Base-by-base conservation (phyloP, 2,329 filamentous ascomycete species). In the Clonostachys sp. region DNA sequence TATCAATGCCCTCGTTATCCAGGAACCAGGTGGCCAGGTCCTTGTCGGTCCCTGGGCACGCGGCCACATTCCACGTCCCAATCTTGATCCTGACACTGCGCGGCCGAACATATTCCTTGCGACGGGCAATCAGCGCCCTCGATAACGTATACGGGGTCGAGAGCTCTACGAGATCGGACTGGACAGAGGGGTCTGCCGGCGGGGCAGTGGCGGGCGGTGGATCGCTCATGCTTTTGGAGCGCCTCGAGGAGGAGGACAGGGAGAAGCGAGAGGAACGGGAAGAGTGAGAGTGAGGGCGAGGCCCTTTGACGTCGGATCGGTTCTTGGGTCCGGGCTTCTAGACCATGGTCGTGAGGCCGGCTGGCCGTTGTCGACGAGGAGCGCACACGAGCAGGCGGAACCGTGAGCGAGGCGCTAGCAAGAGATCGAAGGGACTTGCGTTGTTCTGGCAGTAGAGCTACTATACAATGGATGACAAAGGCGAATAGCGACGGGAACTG, bases 21-120 rank as follows among this genome's bases (percentile, higher is more conserved):
- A 95, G 78, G 62, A 99, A 96, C 94, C 94, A 99, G 34, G 80
- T 82, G 8, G 83, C 87, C 6, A 99, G 71, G 61, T 97, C 94
- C 55, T 89, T 88, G 64, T 96, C 91, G 1, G 90, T 91, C 20
- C 88, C 90, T 12, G 88, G 83, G 53, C 87, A 84, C 2, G 86
- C 84, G 5, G 91, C 94, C 14, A 96, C 89, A 66, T 99, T 99
- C 94, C 94, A 99, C 0, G 89, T 87, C 40, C 92, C 94, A 45
- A 99, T 78, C 68, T 96, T 96, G 65, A 99, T 80, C 54, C 84
- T 85, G 56, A 96, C 81, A 45, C 79, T 79, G 62, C 84, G 84
- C 41, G 84, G 80, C 36, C 84, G 81, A 24, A 87, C 86, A 63
- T 91, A 99, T 64, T 97, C 91, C 44, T 80, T 71, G 58, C 84